Conservation (phyloP, 768 basidiomycete genomes). For the Boletus rex-veris region DNA sequence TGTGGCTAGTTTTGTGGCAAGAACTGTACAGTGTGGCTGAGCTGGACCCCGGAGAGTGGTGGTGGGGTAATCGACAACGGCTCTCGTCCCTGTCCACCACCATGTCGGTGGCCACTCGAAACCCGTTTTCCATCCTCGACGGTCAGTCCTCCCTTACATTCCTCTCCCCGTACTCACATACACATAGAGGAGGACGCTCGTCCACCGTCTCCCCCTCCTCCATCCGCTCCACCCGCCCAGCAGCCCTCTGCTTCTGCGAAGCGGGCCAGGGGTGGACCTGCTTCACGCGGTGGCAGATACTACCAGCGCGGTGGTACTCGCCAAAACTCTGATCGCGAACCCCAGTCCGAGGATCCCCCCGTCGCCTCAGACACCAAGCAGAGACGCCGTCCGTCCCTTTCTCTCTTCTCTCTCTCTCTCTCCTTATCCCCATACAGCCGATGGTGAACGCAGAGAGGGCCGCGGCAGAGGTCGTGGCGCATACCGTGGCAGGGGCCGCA, state of each 20-base stretch:
- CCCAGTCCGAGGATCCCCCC: slow-evolving; percentile 38
- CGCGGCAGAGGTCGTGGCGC: slow-evolving; percentile 44
- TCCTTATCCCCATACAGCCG: slow-evolving; percentile 27
- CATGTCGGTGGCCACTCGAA: slow-evolving; percentile 90
- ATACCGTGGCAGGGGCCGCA: slow-evolving; percentile 61
- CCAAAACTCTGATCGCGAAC: slow-evolving; percentile 38
- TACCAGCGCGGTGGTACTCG: slow-evolving; percentile 59
- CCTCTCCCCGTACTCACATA: background rate
- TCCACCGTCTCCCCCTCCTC: slow-evolving; percentile 34
- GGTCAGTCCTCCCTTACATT: slow-evolving; percentile 43
- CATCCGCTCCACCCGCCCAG: slow-evolving; percentile 28
- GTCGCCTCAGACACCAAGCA: slow-evolving; percentile 31
- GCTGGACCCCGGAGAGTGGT: slow-evolving; percentile 39
- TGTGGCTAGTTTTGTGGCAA: slow-evolving; percentile 24
- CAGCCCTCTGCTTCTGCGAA: slow-evolving; percentile 38
- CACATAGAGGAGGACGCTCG: slow-evolving; percentile 44
- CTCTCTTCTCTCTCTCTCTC: background rate
- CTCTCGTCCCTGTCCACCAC: slow-evolving; percentile 12
- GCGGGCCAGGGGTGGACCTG: slow-evolving; percentile 53
- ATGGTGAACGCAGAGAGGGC: slow-evolving; percentile 44
- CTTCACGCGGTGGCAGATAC: slow-evolving; percentile 66
- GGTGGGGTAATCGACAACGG: background rate
- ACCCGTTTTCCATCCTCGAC: slow-evolving; percentile 80
- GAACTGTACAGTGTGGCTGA: slow-evolving; percentile 47
- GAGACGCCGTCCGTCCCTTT: slow-evolving; percentile 29